A percentile compares a stretch with the other conserved stretches of the same genome.
These are phyloP conservation scores for Suillus subalutaceus DNA, from an alignment of 768 basidiomycete species.

Conservation along the genomic window DNA sequence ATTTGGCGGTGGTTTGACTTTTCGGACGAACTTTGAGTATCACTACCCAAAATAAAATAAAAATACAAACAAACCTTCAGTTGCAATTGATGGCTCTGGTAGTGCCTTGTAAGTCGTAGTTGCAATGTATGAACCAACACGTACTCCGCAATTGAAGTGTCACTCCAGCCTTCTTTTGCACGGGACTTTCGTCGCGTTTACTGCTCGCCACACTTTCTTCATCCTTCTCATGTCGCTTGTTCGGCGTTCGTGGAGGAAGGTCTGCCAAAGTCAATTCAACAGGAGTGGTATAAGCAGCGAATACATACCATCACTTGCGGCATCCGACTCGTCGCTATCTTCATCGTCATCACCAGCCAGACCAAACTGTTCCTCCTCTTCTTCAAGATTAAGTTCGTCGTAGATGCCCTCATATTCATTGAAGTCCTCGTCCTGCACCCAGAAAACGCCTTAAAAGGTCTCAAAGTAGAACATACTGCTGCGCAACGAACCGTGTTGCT, in stretches of 20 bases:
- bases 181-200: constrained; percentile 78
- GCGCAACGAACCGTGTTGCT: constrained; percentile 80
- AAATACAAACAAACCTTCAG: constrained; percentile 53
- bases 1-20: constrained; percentile 77
- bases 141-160: constrained; percentile 71
- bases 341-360: constrained; percentile 75
- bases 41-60: background rate
- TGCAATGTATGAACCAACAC: constrained; percentile 32
- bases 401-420: constrained; percentile 98
- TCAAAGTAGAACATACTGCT: constrained; percentile 11
- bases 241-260: constrained; percentile 61
- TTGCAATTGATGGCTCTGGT: constrained; percentile 64
- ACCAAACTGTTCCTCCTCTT: constrained; percentile 94
- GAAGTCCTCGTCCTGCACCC: constrained; percentile 87
- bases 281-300: background rate
- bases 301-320: constrained; percentile 68
- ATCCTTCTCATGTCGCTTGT: constrained; percentile 72
- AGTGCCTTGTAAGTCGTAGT: constrained; percentile 18
- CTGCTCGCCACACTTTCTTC: constrained; percentile 72
- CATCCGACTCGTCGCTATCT: constrained; percentile 78
- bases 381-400: constrained; percentile 95
- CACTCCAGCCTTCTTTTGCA: constrained; percentile 74
- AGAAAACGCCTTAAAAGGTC: constrained; percentile 23
- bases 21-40: constrained; percentile 17
- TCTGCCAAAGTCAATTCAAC: constrained; percentile 41